Base-by-base conservation (phyloP, 768 basidiomycete genomes). In the Tricholoma bakamatsutake region DNA sequence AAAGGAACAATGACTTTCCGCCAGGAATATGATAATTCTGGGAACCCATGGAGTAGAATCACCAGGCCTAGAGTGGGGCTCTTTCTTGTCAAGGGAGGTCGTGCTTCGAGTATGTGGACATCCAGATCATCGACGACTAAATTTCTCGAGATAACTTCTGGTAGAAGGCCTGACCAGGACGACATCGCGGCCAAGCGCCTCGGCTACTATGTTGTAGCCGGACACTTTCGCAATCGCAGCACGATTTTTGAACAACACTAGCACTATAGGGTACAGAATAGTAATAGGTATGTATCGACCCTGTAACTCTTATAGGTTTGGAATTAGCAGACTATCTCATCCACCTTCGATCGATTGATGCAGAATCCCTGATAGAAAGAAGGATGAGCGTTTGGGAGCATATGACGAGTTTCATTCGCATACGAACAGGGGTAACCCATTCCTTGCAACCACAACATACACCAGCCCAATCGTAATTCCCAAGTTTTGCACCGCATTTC, bases 381-480 rank as follows among this genome's bases (percentile, higher is more conserved):
- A 12, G 28, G 42, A 45, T 13, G 11, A 43, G 10, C 27, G n/a
- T 10, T 52, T 33, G 48, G 53, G 46, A 17, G 18, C 30, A 12
- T 33, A 21, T 21, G 27, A 46, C 10, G 30, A 4, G 13, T 18
- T 13, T 9, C 5, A n/a, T 43, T 13, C 9, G 6, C 2, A 17
- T 46, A 73, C 87, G 65, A 61, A 94, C 93, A 43, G 94, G 94
- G 8, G 85, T 87, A 27, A 96, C 90, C 94, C 94, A 98, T 64
- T 85, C 83, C 62, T 87, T 89, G 66, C 94, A 98, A 21, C 90
- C 88, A 66, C 94, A 96, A 63, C 86, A 82, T 28, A 91, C 84
- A 0, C 96, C 96, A 4, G 94, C 93, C 97, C 97, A 99, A 67
- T 97, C 94, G 62, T 86, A 98, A 67, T 91, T 97, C 2, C 97